Evolutionary conservation across 148 eudicot species (phyloP), one percentile per base, ranked within the genome.

Genomic region (Mesembryanthemum crystallinum): DNA sequence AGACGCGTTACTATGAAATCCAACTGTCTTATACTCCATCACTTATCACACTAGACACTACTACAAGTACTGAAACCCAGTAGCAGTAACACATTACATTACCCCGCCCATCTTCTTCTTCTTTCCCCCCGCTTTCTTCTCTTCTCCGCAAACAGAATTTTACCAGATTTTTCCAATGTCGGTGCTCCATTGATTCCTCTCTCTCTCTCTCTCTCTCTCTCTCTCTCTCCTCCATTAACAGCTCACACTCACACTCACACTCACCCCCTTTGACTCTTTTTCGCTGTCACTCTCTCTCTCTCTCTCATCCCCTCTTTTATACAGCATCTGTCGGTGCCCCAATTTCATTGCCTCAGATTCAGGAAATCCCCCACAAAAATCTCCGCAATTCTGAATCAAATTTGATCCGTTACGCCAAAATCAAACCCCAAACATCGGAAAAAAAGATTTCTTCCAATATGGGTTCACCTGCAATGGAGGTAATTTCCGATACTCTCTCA

Each of bases 171-270:
- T 5, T 35, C n/a, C 57, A 29, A 13, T 47, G 77, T 75, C 71
- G 71, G 77, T 65, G 71, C 55, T 76, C 78, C 78, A 67, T 58
- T 67, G 73, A 55, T 81, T 90, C 85, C 58, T 76, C 8, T 55
- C 43, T 9, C 43, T 24, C 13, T 7, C 5, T 30, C 55, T 8
- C 29, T 24, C 28, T 6, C 3, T 35, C 62, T 49, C 68, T 13
- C 32, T 35, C 59, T 51, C 13, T 20, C 62, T 23, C 37, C 7
- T 35, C 20, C 43, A 25, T 73, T 49, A 18, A 51, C 78, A 65
- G 51, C 78, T 65, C 78, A 75, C 71, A 51, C 52, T 51, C 64
- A 62, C 65, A 33, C 78, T 65, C 78, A 75, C 71, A 51, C 52
- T 51, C 64, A 62, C 65, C 17, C 63, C 30, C 61, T 57, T 66